Evolutionary conservation across 257 asterid genomes (phyloP).

Genomic region (Solanum phureja): DNA sequence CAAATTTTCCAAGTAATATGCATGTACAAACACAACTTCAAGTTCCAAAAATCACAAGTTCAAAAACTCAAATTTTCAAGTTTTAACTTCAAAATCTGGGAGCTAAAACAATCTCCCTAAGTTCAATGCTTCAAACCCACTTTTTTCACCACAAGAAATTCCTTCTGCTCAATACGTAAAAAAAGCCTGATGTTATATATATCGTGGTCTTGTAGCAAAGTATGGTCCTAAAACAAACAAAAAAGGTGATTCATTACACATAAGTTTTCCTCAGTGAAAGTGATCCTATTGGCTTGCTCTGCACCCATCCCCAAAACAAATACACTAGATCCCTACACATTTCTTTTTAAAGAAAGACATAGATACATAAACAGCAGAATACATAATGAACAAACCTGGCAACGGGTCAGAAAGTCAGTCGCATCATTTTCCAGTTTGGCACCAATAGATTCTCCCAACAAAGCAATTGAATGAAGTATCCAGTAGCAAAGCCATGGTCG

Average conservation of each 20-base stretch:
- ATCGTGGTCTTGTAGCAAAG: not conserved
- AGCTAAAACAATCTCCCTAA: not conserved
- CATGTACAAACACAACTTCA: not conserved
- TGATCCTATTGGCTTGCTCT: not conserved
- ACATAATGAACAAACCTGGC: slow-evolving; percentile 46
- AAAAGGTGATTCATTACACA: not conserved
- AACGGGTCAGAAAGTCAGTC: slow-evolving; percentile 62
- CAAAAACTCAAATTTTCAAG: not conserved
- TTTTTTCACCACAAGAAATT: not conserved
- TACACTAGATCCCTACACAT: not conserved
- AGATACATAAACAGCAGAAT: not conserved
- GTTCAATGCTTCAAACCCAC: not conserved
- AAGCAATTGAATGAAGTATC: slow-evolving; percentile 78
- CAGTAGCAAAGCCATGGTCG: slow-evolving; percentile 99
- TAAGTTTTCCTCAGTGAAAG: not conserved
- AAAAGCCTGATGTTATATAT: not conserved
- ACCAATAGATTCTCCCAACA: slow-evolving; percentile 65
- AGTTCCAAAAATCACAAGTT: not conserved
- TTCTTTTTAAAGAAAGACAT: not conserved
- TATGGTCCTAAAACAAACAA: not conserved
- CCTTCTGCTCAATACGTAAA: not conserved
- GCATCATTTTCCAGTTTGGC: slow-evolving; percentile 41
- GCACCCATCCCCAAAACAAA: not conserved
- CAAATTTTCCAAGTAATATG: not conserved
- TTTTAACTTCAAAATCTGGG: not conserved